Conservation (phyloP, 306 rosid species). For the Cucumis sativus region DNA sequence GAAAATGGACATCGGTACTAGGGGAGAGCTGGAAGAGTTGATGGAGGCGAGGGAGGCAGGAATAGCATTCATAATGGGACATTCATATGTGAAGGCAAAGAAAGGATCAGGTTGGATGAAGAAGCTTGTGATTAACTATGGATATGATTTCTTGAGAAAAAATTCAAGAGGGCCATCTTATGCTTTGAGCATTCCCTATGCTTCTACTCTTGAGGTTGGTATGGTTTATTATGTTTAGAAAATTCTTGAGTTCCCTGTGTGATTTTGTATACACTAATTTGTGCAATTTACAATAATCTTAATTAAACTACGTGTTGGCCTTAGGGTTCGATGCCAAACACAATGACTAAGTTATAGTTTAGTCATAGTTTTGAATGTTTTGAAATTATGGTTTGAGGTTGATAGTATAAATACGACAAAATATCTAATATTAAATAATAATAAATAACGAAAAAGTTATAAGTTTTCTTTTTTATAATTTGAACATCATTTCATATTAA, state of each 20-base stretch:
- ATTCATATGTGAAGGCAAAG: conserved; percentile 83
- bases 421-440: too few species aligned
- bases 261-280: conserved; percentile 1
- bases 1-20: conserved; percentile 33
- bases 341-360: too few species aligned
- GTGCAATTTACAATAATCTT: not conserved
- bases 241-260: not conserved
- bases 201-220: conserved; percentile 90
- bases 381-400: too few species aligned
- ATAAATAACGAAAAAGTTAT: too few species aligned
- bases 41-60: conserved; percentile 98
- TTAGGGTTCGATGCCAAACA: too few species aligned
- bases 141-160: conserved; percentile 89
- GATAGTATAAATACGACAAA: too few species aligned
- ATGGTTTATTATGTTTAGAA: conserved; percentile 68
- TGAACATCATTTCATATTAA: too few species aligned
- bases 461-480: too few species aligned
- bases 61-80: conserved; percentile 88
- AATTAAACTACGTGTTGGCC: too few species aligned
- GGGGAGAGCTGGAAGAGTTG: conserved; percentile 59
- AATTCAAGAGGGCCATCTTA: conserved; percentile 78
- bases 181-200: conserved; percentile 80
- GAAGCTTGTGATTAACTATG: conserved; percentile 65
- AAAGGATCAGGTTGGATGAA: conserved; percentile 84
- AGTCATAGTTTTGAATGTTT: too few species aligned